Base-by-base conservation (phyloP, 139 green algal species). In the Micractinium sp. region DNA sequence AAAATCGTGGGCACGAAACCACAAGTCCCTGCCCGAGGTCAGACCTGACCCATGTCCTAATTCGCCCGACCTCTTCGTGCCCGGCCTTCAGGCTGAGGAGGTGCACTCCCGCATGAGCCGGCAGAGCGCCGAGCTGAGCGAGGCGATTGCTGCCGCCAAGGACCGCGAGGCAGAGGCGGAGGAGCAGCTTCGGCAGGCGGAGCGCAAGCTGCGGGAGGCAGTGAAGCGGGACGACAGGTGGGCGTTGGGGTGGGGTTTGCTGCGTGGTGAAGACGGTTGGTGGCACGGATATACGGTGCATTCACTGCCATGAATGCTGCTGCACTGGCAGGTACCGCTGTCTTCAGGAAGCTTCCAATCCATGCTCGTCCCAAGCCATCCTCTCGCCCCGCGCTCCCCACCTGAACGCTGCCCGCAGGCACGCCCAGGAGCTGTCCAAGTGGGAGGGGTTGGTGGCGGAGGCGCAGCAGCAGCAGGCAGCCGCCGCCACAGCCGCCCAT, bases 131-230 rank as follows among this genome's bases (percentile, higher is more conserved):
- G 88, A 94, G 61, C 87, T 90, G 67, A 60, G 73, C 25, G 92
- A 73, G 19, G 92, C 90, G 4, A 66, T 90, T 31, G 89, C 87
- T 3, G 90, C 91, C 27, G 90, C 89, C 80, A 93, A 86, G 85
- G 82, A 86, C 38, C 86, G 84, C 2, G 91, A 93, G 29, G 81
- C 89, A 0, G 79, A 86, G 63, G 90, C 85, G 23, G 74, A 33
- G 71, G 56, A 76, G 60, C 56, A 86, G 73, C 78, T 90, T 20
- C 89, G 81, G 27, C 85, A 81, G 31, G 90, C 90, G 7, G 87
- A 92, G 82, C 33, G 22, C 31, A 92, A 92, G 85, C 69, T 92
- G 85, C 80, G 82, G 33, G 73, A 89, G 27, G 71, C 76, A 2
- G 79, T 92, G 39, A 33, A 85, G 53, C 86, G 86, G 2, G 86